A percentile compares a stretch with the other conserved stretches of the same genome.
phyloP scores from a whole-genome alignment of 306 rosid species.

The Alnus rubra region DNA sequence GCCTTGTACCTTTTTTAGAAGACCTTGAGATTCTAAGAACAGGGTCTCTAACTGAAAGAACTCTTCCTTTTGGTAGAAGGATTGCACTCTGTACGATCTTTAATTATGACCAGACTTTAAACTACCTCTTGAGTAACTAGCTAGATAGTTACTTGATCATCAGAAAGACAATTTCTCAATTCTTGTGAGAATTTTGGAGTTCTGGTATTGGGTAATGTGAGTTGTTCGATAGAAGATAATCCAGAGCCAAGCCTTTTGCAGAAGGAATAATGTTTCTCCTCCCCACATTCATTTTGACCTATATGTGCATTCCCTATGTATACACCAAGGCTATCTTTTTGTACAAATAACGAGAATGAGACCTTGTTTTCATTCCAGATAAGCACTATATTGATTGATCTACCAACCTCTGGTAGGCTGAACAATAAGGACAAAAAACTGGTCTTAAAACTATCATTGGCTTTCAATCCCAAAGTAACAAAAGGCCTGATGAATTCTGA shows the following conservation, averaged over 20 bases:
- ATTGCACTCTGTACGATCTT: not conserved
- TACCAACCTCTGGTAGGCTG: not conserved
- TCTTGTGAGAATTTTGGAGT: not conserved
- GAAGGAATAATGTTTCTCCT: not conserved
- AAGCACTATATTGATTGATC: not conserved
- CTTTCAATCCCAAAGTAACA: not conserved
- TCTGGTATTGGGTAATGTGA: not conserved
- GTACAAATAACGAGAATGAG: not conserved
- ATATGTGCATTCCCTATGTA: not conserved
- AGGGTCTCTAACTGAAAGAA: not conserved
- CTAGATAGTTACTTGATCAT: not conserved
- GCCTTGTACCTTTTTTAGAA: not conserved
- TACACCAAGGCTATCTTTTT: not conserved
- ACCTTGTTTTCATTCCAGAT: not conserved
- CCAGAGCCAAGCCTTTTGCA: not conserved
- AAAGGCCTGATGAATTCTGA: not conserved
- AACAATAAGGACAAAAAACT: too few species aligned
- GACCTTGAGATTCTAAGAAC: not conserved
- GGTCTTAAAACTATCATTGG: not conserved
- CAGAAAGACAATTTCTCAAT: too few species aligned
- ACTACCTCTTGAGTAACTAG: not conserved
- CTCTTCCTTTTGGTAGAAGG: not conserved
- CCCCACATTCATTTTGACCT: not conserved
- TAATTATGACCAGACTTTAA: not conserved
- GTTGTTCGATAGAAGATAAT: too few species aligned